phyloP scores from a whole-genome alignment of 805 yeast genomes.

The Cyberlindnera veronae region DNA sequence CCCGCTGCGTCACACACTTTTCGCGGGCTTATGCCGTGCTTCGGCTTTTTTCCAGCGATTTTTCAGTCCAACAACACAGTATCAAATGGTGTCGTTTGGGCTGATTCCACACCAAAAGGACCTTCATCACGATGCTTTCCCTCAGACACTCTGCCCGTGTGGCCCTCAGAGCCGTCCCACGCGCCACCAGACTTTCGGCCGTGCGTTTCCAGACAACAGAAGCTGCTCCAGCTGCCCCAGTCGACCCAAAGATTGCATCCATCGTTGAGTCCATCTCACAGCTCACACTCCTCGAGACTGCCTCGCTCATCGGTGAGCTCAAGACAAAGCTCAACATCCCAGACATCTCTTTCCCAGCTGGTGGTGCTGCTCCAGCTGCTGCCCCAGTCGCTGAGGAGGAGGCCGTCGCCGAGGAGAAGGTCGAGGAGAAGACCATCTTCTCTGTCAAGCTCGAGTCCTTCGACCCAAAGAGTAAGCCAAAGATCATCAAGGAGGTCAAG shows the following conservation, averaged over 20 bases:
- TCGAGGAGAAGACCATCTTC: conserved; percentile 91
- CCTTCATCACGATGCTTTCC: conserved; percentile 19
- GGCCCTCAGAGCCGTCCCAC: conserved; percentile 20
- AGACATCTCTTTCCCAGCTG: conserved; percentile 83
- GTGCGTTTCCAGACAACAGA: conserved; percentile 40
- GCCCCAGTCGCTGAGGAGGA: conserved; percentile 70
- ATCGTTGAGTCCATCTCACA: conserved; percentile 91
- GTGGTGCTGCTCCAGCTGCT: conserved; percentile 55
- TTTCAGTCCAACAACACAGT: conserved; percentile 3
- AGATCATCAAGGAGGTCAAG: conserved; percentile 96
- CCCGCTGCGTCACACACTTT: conserved; percentile 4
- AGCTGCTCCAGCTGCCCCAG: conserved; percentile 47
- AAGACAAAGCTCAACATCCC: conserved; percentile 85
- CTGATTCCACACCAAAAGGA: not conserved
- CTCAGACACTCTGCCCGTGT: conserved; percentile 21
- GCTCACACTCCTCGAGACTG: conserved; percentile 89
- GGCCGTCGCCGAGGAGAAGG: conserved; percentile 70
- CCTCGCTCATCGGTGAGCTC: conserved; percentile 77
- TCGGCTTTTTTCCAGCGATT: conserved; percentile 9
- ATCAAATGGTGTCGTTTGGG: not conserved
- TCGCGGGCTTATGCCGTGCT: conserved; percentile 8
- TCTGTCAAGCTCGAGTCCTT: conserved; percentile 88
- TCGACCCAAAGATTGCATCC: conserved; percentile 80
- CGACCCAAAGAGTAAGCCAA: conserved; percentile 93
- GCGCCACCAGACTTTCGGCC: conserved; percentile 12